phyloP scores from a whole-genome alignment of 1,284 basidiomycete species.

The Peniophora sp. region DNA sequence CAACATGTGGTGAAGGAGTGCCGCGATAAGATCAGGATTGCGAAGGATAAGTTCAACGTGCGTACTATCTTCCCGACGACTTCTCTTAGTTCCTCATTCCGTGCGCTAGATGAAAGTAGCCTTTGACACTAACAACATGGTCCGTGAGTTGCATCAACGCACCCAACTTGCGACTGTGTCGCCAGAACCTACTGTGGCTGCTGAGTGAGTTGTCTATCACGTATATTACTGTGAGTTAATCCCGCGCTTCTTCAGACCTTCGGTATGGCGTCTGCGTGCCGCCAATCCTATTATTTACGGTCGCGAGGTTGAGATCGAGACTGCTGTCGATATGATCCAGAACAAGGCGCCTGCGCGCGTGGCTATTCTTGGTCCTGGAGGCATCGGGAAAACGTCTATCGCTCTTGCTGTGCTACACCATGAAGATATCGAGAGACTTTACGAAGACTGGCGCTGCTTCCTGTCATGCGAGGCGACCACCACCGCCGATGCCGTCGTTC shows the following conservation, averaged over 20 bases:
- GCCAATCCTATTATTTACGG: background rate
- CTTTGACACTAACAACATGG: no score
- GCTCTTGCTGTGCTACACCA: slow-evolving; percentile 20
- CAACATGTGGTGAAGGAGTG: no score
- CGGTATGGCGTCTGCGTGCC: background rate
- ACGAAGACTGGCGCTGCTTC: slow-evolving; percentile 15
- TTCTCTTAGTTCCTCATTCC: no score
- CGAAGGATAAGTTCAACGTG: no score
- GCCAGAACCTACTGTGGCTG: background rate
- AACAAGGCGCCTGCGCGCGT: slow-evolving; percentile 6
- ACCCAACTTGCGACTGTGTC: background rate
- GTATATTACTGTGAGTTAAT: background rate
- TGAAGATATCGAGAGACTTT: slow-evolving; percentile 9
- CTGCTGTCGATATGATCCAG: background rate
- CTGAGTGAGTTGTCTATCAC: background rate
- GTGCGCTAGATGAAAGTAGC: no score
- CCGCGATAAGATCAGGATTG: no score
- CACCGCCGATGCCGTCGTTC: slow-evolving; percentile 13
- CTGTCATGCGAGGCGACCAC: slow-evolving; percentile 18
- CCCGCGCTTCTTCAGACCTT: background rate
- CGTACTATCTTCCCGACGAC: no score
- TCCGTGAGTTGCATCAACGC: no score
- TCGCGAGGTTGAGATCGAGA: background rate
- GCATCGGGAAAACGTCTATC: slow-evolving; percentile 27
- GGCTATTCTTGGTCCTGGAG: slow-evolving; percentile 22